Conservation (phyloP, 768 basidiomycete species). For the Termitomyces sp. region DNA sequence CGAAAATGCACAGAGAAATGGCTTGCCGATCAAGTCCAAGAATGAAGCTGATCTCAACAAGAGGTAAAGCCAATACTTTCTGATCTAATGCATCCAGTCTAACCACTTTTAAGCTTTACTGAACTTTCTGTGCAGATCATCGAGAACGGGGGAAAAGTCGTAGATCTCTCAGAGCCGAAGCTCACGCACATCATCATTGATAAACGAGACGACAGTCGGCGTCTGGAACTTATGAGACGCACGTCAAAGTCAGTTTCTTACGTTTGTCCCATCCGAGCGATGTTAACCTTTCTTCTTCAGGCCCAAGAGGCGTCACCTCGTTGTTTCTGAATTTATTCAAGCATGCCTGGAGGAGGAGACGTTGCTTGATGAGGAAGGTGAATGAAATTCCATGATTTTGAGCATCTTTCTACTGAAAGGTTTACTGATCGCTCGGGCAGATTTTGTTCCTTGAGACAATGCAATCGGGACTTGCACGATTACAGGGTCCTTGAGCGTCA, state of each 20-base stretch:
- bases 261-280: background rate
- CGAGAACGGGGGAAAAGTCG: slow-evolving; percentile 70
- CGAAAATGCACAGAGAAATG: slow-evolving; percentile 61
- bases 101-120: slow-evolving; percentile 41
- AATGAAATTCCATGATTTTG: slow-evolving; percentile 15
- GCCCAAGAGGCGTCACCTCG: slow-evolving; percentile 73
- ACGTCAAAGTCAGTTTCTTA: slow-evolving; percentile 57
- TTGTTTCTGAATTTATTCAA: slow-evolving; percentile 72
- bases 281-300: slow-evolving; percentile 23
- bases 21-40: slow-evolving; percentile 51
- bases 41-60: slow-evolving; percentile 44
- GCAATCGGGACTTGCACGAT: background rate
- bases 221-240: slow-evolving; percentile 60
- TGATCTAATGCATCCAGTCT: background rate
- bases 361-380: slow-evolving; percentile 81
- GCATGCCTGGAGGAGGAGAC: slow-evolving; percentile 82
- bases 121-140: slow-evolving; percentile 46
- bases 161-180: slow-evolving; percentile 65
- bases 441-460: slow-evolving; percentile 20
- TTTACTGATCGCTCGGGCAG: slow-evolving; percentile 10
- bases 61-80: slow-evolving; percentile 32
- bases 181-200: slow-evolving; percentile 85
- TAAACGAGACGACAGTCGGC: slow-evolving; percentile 73
- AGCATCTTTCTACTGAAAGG: background rate
- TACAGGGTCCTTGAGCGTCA: background rate